Conservation (phyloP, 2,329 filamentous ascomycete genomes). For the Dothistroma pini region DNA sequence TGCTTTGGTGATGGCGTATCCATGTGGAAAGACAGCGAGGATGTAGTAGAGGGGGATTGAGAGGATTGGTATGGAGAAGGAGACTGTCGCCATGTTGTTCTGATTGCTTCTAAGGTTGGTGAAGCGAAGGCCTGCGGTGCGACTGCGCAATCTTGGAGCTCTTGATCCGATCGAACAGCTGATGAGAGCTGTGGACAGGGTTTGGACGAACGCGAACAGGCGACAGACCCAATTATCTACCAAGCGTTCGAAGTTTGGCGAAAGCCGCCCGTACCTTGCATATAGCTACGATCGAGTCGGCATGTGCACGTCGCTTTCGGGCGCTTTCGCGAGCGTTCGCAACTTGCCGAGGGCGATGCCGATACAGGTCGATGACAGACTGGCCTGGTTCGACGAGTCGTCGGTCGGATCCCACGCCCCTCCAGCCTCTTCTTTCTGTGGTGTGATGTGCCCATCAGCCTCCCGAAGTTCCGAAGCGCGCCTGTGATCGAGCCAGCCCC, state of each 20-base stretch:
- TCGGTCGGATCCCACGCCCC: not conserved
- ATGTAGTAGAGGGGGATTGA: conserved; percentile 45
- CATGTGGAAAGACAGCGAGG: conserved; percentile 42
- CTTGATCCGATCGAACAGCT: not conserved
- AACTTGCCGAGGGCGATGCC: not conserved
- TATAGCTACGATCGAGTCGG: not conserved
- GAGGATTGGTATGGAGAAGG: conserved; percentile 40
- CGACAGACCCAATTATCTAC: not conserved
- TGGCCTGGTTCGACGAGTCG: not conserved
- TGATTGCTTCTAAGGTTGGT: no score
- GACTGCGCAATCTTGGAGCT: no score
- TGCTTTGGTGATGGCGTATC: conserved; percentile 37
- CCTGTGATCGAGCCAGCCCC: not conserved
- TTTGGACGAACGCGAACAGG: not conserved
- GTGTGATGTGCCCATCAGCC: not conserved
- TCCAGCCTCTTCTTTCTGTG: not conserved
- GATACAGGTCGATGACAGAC: not conserved
- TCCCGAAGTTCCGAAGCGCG: not conserved
- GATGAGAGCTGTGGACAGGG: not conserved
- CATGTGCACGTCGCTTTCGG: not conserved
- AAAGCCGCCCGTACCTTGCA: not conserved
- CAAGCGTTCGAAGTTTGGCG: not conserved
- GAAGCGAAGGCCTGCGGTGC: no score
- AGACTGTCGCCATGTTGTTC: conserved; percentile 19
- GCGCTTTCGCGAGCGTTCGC: not conserved